Evolutionary conservation across 1,139 yeast species (phyloP), one percentile per base, ranked within the genome.

Genomic region (Lodderomyces margitis): DNA sequence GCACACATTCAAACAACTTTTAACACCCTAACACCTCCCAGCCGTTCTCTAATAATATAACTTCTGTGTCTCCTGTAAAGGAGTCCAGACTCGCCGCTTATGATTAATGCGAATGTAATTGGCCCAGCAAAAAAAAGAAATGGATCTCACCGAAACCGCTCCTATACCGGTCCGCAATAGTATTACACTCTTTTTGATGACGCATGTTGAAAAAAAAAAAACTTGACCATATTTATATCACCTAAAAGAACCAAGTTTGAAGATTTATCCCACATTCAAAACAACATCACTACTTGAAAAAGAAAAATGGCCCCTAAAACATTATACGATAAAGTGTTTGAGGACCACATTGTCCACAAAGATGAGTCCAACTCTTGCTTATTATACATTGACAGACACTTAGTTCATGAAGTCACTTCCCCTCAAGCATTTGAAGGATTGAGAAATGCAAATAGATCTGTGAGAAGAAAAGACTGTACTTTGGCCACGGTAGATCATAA

Each of bases 361-460:
- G 96, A 89, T 56, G 92, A 87, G 41, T 81, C 88, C 27, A 95
- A 94, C 30, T 88, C 96, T 11, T 83, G 78, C 59, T 75, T 92
- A 53, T 68, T 92, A 50, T 92, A 87, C 65, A 91, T 92, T 48
- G 98, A 92, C 67, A 87, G 98, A 67, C 98, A 92, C 64, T 75
- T 92, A 55, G 96, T 92, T 44, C 98, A 92, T 64, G 98, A 92
- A 69, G 98, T 92, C 42, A 92, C 98, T 1, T 89, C 98, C 28
- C 98, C 98, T 25, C 98, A 92, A 67, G 98, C 98, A 8, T 92
- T 92, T 60, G 98, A 92, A 69, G 98, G 98, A 34, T 78, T 92
- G 56, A 78, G 75, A 52, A 85, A 81, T 57, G 96, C 97, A 17
- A 87, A 86, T 40, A 82, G 98, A 71, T 63, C 66, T 46, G 96